Conservation (phyloP, 805 yeast species). For the Hanseniaspora nectarophila region DNA sequence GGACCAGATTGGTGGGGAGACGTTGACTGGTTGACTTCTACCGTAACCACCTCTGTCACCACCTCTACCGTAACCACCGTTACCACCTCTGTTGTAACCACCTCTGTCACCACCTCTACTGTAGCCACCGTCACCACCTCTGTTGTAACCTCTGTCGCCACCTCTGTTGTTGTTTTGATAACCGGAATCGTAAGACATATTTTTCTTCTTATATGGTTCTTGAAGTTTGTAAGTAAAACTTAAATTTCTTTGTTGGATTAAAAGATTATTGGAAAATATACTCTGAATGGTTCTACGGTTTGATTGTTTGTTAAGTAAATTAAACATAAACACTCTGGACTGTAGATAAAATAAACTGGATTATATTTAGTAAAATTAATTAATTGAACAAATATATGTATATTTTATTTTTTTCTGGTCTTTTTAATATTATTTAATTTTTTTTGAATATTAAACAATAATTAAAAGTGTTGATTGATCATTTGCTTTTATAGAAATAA, state of each 20-base stretch:
- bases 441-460: too few relatives aligned
- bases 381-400: too few relatives aligned
- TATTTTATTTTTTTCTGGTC: not conserved
- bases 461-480: too few relatives aligned
- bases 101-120: slow-evolving; percentile 28
- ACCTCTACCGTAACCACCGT: slow-evolving; percentile 33
- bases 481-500: not conserved
- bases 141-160: slow-evolving; percentile 26
- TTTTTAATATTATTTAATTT: too few relatives aligned
- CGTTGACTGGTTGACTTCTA: slow-evolving; percentile 27
- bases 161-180: slow-evolving; percentile 31
- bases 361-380: not conserved
- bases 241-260: not conserved
- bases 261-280: not conserved
- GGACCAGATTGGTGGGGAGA: slow-evolving; percentile 67
- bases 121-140: slow-evolving; percentile 28
- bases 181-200: slow-evolving; percentile 31
- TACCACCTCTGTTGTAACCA: slow-evolving; percentile 31
- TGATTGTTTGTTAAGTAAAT: not conserved
- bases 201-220: slow-evolving; percentile 16
- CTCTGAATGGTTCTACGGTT: slow-evolving; percentile 11
- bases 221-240: not conserved
- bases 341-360: not conserved
- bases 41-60: slow-evolving; percentile 30
- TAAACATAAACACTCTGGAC: not conserved